Conservation (phyloP, 805 yeast species). For the Nakazawaea populi region DNA sequence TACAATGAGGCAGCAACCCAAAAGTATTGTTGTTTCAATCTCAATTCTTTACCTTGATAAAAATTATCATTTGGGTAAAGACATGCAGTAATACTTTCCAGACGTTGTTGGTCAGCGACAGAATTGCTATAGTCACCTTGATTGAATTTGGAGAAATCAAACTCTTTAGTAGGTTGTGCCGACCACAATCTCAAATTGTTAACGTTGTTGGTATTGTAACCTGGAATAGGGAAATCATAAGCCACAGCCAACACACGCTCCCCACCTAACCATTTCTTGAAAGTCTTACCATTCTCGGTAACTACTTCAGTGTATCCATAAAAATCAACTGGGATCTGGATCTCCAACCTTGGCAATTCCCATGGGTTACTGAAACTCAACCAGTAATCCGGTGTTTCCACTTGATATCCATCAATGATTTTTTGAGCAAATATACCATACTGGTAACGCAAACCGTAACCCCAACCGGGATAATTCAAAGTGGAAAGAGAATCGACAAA, state of each 20-base stretch:
- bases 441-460: constrained; percentile 88
- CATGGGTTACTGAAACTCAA: constrained; percentile 83
- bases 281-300: constrained; percentile 48
- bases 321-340: constrained; percentile 85
- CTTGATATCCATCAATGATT: constrained; percentile 88
- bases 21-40: constrained; percentile 92
- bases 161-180: constrained; percentile 83
- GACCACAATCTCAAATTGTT: constrained; percentile 90
- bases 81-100: constrained; percentile 89
- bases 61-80: constrained; percentile 92
- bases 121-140: constrained; percentile 86
- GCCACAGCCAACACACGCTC: constrained; percentile 88
- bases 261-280: constrained; percentile 79
- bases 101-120: constrained; percentile 78
- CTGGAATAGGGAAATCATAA: constrained; percentile 89
- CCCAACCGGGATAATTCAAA: constrained; percentile 91
- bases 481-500: constrained; percentile 85
- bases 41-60: constrained; percentile 82
- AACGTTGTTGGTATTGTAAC: constrained; percentile 74
- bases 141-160: constrained; percentile 86
- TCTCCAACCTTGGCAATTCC: constrained; percentile 86
- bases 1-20: constrained; percentile 95
- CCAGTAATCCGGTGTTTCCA: constrained; percentile 95
- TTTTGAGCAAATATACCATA: constrained; percentile 91
- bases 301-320: constrained; percentile 72